These are phyloP conservation scores for Atalantia buxifolia DNA, from an alignment of 345 rosid genomes.

Conservation along the genomic window DNA sequence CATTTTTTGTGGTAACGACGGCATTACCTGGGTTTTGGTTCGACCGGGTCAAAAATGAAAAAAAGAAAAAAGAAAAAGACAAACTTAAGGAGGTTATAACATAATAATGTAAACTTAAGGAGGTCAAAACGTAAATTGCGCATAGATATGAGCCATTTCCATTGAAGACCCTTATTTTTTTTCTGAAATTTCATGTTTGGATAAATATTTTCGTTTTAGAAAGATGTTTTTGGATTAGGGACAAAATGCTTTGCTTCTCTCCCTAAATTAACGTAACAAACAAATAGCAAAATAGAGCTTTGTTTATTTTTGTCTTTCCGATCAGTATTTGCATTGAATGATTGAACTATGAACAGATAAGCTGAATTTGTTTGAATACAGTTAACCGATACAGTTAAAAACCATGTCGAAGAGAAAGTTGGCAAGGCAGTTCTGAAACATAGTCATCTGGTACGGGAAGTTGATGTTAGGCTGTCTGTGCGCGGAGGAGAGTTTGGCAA, in stretches of 20 bases:
- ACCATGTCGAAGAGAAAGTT: conserved; percentile 79
- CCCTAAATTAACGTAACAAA: not conserved
- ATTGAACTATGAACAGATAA: not conserved
- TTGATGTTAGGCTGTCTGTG: conserved; percentile 83
- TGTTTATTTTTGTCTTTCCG: not conserved
- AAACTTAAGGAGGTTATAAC: not conserved
- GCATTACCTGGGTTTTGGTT: too few species aligned
- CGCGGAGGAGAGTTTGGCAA: conserved; percentile 93
- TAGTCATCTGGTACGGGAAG: conserved; percentile 81
- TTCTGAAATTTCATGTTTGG: not conserved
- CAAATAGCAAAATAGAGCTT: not conserved
- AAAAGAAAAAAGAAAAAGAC: not conserved
- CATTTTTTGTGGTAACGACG: not conserved
- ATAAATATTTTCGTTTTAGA: not conserved
- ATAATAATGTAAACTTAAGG: not conserved
- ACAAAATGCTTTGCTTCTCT: not conserved
- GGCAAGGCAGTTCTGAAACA: conserved; percentile 88
- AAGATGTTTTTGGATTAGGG: not conserved
- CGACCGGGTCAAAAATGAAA: not conserved
- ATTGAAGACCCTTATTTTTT: not conserved
- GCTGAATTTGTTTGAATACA: conserved; percentile 19
- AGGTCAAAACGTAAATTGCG: too few species aligned
- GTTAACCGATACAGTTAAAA: conserved; percentile 73
- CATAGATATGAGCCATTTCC: not conserved
- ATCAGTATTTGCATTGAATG: not conserved